Evolutionary conservation across 129 eudicot species (phyloP).

Genomic region (Artemisia tridentata): DNA sequence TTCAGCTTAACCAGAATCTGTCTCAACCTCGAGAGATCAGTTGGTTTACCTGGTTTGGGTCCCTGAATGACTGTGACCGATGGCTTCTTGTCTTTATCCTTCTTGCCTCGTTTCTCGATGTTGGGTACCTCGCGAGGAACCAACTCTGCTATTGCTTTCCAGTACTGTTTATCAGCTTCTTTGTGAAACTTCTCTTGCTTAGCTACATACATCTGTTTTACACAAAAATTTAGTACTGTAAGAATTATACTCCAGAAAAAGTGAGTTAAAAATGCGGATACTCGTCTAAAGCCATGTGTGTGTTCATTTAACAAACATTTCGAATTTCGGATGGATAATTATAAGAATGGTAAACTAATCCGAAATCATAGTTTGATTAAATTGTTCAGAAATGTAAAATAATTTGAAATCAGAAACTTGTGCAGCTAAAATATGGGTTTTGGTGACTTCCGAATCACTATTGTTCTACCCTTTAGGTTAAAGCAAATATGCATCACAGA

Average conservation of each 20-base stretch:
- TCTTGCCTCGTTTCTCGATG: slow-evolving; percentile 58
- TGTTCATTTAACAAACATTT: no score
- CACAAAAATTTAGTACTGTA: no score
- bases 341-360: no score
- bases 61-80: slow-evolving; percentile 62
- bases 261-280: background rate
- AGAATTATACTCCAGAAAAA: no score
- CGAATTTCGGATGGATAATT: no score
- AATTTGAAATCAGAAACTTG: no score
- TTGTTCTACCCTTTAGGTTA: no score
- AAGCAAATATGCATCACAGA: no score
- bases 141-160: slow-evolving; percentile 81
- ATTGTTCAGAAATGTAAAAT: no score
- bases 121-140: slow-evolving; percentile 76
- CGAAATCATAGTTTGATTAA: no score
- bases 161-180: slow-evolving; percentile 75
- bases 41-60: slow-evolving; percentile 90
- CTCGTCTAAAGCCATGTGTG: background rate
- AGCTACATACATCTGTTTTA: slow-evolving; percentile 46
- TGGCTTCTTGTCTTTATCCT: slow-evolving; percentile 62
- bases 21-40: slow-evolving; percentile 74
- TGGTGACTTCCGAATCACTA: no score
- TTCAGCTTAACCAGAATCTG: slow-evolving; percentile 63
- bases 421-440: no score
- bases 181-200: slow-evolving; percentile 89